A percentile compares a stretch with the other conserved stretches of the same genome.
These are phyloP conservation scores for Colletotrichum ledebouriae DNA, from an alignment of 2,329 filamentous ascomycete species.

Conservation along the genomic window DNA sequence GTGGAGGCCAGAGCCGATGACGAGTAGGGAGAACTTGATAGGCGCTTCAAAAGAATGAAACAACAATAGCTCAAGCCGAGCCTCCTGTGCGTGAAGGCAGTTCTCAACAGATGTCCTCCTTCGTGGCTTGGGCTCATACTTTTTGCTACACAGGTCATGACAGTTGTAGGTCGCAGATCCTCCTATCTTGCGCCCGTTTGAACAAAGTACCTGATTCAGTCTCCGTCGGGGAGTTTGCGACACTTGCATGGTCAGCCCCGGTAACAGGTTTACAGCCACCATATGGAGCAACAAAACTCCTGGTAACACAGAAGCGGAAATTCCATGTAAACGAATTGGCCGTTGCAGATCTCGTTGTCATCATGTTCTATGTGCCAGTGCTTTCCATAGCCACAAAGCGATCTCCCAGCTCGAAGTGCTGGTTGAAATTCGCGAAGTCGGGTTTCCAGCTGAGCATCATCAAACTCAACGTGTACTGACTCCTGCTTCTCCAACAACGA, in stretches of 20 bases:
- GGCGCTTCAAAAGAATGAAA: background rate
- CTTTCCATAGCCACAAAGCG: background rate
- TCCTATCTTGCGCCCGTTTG: constrained; percentile 24
- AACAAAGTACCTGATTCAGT: background rate
- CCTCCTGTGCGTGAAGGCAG: background rate
- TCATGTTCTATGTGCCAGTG: background rate
- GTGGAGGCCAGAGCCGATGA: constrained; percentile 43
- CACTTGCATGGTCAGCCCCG: background rate
- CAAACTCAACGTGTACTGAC: background rate
- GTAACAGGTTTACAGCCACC: background rate
- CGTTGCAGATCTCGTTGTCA: background rate
- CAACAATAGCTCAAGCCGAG: background rate
- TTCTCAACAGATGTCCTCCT: background rate
- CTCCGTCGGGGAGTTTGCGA: background rate
- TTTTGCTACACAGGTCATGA: background rate
- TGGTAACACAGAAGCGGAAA: background rate
- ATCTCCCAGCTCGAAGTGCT: background rate
- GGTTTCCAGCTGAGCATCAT: constrained; percentile 3
- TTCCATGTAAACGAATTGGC: background rate
- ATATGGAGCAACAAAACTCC: background rate
- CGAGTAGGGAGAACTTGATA: constrained; percentile 42
- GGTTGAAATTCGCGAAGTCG: too few relatives aligned
- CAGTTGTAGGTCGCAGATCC: constrained; percentile 6
- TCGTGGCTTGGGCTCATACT: background rate
- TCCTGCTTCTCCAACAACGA: background rate